These are phyloP conservation scores for Paramarasmius palmivorus DNA, from an alignment of 1,284 basidiomycete species.

Conservation along the genomic window DNA sequence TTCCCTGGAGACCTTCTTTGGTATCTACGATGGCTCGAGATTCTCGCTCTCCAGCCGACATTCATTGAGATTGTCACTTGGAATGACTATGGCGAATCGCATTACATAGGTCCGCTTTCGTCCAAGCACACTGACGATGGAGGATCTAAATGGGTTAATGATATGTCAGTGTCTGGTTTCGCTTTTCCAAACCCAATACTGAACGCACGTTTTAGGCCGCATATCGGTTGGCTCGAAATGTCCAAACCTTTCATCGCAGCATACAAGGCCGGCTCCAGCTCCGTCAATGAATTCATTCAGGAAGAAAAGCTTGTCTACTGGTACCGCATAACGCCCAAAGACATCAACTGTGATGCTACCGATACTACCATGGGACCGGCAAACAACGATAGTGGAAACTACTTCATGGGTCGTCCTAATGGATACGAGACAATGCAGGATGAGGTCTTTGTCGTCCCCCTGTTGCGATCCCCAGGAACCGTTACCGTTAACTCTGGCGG, in stretches of 20 bases:
- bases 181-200: neutral
- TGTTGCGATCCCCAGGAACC: neutral
- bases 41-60: conserved; percentile 31
- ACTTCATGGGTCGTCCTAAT: conserved; percentile 5
- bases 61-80: conserved; percentile 42
- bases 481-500: conserved; percentile 30
- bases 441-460: neutral
- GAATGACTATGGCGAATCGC: conserved; percentile 28
- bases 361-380: conserved; percentile 24
- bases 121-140: conserved; percentile 25
- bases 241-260: conserved; percentile 26
- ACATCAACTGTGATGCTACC: conserved; percentile 22
- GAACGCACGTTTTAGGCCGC: conserved; percentile 15
- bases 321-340: conserved; percentile 22
- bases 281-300: conserved; percentile 19
- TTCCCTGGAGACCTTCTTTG: conserved; percentile 33
- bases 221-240: conserved; percentile 25
- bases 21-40: conserved; percentile 31
- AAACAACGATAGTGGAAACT: conserved; percentile 21
- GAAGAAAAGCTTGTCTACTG: conserved; percentile 24
- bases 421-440: conserved; percentile 2
- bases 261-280: conserved; percentile 22
- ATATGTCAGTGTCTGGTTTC: neutral
- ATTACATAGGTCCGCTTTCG: conserved; percentile 23
- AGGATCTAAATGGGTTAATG: conserved; percentile 14